Evolutionary conservation across 2,329 filamentous ascomycete species (phyloP).

Genomic region (Aspergillus brunneoviolaceus): DNA sequence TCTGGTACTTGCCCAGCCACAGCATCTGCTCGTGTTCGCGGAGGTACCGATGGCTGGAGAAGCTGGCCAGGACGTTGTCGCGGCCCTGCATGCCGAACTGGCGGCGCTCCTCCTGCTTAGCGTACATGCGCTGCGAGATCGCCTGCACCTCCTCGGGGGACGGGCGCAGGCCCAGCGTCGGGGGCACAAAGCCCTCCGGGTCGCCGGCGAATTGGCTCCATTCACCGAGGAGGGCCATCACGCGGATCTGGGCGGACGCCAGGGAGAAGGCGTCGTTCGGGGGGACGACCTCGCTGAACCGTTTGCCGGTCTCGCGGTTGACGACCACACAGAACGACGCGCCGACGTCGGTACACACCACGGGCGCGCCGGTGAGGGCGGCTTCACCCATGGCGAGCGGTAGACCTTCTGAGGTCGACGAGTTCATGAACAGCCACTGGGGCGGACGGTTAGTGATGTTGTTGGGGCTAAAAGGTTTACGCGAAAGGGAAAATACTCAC

Average conservation of each 20-base stretch:
- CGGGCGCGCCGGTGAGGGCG: constrained; percentile 44
- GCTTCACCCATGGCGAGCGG: constrained; percentile 47
- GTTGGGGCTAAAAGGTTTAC: neutral
- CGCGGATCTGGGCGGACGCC: constrained; percentile 60
- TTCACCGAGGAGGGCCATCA: constrained; percentile 60
- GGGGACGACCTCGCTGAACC: constrained; percentile 62
- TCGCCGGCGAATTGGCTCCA: constrained; percentile 61
- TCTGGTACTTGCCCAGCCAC: constrained; percentile 44
- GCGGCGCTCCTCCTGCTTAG: constrained; percentile 55
- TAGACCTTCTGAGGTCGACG: constrained; percentile 45
- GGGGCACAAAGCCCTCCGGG: constrained; percentile 30
- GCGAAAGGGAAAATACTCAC: neutral
- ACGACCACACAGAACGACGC: constrained; percentile 41
- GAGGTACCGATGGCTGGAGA: constrained; percentile 58
- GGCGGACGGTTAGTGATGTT: constrained; percentile 28
- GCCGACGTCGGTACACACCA: constrained; percentile 44
- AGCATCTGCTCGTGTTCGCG: constrained; percentile 62
- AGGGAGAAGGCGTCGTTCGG: constrained; percentile 62
- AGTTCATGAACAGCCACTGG: constrained; percentile 54
- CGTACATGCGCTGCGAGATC: constrained; percentile 60
- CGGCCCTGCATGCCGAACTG: constrained; percentile 59
- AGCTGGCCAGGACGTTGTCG: constrained; percentile 57
- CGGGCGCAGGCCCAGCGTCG: constrained; percentile 50
- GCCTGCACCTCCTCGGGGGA: constrained; percentile 50
- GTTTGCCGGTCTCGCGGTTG: constrained; percentile 43